Percentiles rank a stretch among this genome's conserved stretches.
These are phyloP conservation scores for Phyllosticta citribraziliensis DNA, from an alignment of 2,329 filamentous ascomycete genomes.

Conservation along the genomic window DNA sequence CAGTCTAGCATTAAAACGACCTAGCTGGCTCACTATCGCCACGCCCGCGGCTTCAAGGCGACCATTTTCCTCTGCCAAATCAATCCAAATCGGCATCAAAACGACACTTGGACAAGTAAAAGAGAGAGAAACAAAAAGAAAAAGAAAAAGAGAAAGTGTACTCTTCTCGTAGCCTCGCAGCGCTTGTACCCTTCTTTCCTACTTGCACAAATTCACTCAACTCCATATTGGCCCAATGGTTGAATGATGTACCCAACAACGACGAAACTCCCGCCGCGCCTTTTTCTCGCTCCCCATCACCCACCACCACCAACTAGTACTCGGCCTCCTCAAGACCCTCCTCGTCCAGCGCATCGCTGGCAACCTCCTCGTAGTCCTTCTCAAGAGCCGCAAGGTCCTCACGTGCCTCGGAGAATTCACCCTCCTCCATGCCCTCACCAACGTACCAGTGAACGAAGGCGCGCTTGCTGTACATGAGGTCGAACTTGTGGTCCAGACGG, in stretches of 20 bases:
- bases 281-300: neutral
- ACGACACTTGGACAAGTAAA: neutral
- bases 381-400: constrained; percentile 97
- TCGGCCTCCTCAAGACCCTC: constrained; percentile 80
- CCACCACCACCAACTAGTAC: constrained; percentile 56
- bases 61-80: neutral
- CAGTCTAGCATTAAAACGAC: neutral
- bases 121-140: neutral
- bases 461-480: constrained; percentile 99
- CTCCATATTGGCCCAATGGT: neutral
- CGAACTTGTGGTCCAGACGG: constrained; percentile 93
- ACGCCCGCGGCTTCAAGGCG: neutral
- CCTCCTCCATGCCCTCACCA: constrained; percentile 99
- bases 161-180: neutral
- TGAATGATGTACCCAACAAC: neutral
- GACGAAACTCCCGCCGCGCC: neutral
- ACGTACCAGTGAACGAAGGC: constrained; percentile 99
- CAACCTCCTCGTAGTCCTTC: constrained; percentile 98
- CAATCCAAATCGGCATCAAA: neutral
- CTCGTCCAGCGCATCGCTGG: constrained; percentile 81
- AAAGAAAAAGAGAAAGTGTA: neutral
- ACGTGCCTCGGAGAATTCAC: constrained; percentile 98
- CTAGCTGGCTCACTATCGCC: no score
- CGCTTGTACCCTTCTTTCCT: neutral
- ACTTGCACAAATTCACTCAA: neutral